Evolutionary conservation across 164 flowering plant species (phyloP).

Genomic region (Akebia trifoliata): DNA sequence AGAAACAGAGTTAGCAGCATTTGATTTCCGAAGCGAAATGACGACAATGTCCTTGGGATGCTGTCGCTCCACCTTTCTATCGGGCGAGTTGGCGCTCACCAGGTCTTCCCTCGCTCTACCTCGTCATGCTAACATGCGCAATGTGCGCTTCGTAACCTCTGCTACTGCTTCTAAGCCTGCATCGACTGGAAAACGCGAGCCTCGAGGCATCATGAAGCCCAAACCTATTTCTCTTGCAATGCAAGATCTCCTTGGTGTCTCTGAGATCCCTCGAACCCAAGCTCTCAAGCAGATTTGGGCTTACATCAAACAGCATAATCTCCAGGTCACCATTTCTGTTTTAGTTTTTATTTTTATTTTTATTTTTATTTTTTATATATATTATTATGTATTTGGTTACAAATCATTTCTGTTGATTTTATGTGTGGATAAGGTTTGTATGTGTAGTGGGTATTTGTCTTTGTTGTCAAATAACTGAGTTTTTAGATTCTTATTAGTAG

Average conservation of each 20-base stretch:
- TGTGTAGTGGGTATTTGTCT: no score
- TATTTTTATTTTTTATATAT: no score
- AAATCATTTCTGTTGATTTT: no score
- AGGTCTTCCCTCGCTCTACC: conserved; percentile 1
- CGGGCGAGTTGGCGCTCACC: neutral
- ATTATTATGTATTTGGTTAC: no score
- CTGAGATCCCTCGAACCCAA: conserved; percentile 86
- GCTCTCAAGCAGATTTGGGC: conserved; percentile 91
- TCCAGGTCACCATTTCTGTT: conserved; percentile 48
- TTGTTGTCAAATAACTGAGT: no score
- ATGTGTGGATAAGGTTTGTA: no score
- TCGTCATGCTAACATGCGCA: conserved; percentile 21
- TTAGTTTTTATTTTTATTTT: neutral
- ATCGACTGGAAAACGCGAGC: conserved; percentile 38
- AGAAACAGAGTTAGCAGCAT: no score
- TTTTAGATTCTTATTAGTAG: no score
- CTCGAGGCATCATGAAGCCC: conserved; percentile 82
- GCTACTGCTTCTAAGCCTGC: conserved; percentile 45
- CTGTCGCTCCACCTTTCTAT: conserved; percentile 2
- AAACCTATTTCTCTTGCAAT: conserved; percentile 64
- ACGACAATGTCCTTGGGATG: conserved; percentile 18
- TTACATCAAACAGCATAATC: conserved; percentile 72
- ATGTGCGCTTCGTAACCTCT: conserved; percentile 22
- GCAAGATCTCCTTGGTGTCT: conserved; percentile 63
- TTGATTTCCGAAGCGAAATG: no score